Conservation (phyloP, 306 rosid species). For the Quercus alba region DNA sequence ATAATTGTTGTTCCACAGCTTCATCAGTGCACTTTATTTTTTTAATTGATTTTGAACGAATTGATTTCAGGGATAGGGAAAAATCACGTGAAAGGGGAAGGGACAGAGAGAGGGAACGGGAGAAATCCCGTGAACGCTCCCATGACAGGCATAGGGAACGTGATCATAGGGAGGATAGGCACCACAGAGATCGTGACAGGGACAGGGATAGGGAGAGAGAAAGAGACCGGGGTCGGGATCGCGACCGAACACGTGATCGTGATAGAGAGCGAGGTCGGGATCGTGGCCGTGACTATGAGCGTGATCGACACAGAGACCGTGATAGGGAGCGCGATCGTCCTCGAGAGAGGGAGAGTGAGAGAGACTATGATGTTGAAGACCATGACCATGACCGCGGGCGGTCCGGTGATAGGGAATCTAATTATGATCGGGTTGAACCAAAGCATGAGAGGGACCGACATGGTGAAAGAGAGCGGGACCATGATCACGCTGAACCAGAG, state of each 20-base stretch:
- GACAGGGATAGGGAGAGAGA: constrained; percentile 53
- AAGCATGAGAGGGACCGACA: constrained; percentile 71
- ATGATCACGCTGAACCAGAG: constrained; percentile 54
- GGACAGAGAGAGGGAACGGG: constrained; percentile 69
- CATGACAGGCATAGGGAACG: constrained; percentile 78
- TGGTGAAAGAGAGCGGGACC: constrained; percentile 53
- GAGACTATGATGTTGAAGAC: constrained; percentile 67
- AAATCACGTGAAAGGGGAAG: constrained; percentile 81
- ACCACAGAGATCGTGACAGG: constrained; percentile 90
- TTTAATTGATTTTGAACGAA: constrained; percentile 23
- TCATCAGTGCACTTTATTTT: not conserved
- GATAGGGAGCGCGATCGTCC: constrained; percentile 55
- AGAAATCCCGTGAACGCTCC: constrained; percentile 66
- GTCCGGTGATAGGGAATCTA: constrained; percentile 66
- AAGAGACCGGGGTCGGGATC: constrained; percentile 68
- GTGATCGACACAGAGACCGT: constrained; percentile 53
- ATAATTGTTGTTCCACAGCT: not conserved
- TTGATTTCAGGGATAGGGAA: constrained; percentile 72
- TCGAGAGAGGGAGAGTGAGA: constrained; percentile 70
- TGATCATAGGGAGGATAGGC: constrained; percentile 84
- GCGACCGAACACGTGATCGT: constrained; percentile 73
- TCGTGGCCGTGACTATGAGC: constrained; percentile 61
- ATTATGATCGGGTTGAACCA: constrained; percentile 63
- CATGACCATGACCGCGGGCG: constrained; percentile 54
- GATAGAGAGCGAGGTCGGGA: constrained; percentile 57